These are phyloP conservation scores for Coleophoma eucalyptorum DNA, from an alignment of 2,329 filamentous ascomycete species.

Conservation along the genomic window DNA sequence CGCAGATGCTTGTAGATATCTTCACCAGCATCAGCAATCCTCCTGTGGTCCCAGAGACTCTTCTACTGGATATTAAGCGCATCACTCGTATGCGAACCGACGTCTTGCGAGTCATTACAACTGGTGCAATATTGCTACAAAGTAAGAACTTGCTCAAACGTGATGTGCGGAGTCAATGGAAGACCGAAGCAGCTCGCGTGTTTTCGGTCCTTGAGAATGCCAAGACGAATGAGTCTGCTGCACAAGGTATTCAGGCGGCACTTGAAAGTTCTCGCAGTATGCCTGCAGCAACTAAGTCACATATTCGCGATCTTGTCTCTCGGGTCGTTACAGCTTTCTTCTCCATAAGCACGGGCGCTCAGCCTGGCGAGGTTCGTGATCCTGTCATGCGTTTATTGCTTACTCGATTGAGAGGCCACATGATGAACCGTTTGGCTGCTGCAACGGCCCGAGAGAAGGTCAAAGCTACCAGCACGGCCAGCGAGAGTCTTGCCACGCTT, in stretches of 20 bases:
- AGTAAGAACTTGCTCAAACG: slow-evolving; percentile 82
- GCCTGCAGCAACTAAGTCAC: slow-evolving; percentile 57
- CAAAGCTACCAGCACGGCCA: slow-evolving; percentile 63
- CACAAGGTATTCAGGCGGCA: slow-evolving; percentile 58
- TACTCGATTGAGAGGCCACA: slow-evolving; percentile 62
- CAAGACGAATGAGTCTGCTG: slow-evolving; percentile 41
- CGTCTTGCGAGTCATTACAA: slow-evolving; percentile 64
- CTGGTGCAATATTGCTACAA: slow-evolving; percentile 71
- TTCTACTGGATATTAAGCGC: slow-evolving; percentile 64
- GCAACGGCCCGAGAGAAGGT: slow-evolving; percentile 67
- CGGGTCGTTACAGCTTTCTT: slow-evolving; percentile 42
- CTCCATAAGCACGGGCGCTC: slow-evolving; percentile 3
- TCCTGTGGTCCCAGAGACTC: slow-evolving; percentile 66
- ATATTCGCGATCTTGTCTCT: slow-evolving; percentile 53
- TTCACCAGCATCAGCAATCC: slow-evolving; percentile 63
- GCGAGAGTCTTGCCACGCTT: slow-evolving; percentile 64
- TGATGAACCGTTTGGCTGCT: slow-evolving; percentile 61
- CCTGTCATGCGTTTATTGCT: slow-evolving; percentile 63
- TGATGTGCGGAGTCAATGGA: slow-evolving; percentile 76
- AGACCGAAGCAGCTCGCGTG: slow-evolving; percentile 67
- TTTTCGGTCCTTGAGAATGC: slow-evolving; percentile 62
- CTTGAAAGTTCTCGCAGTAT: slow-evolving; percentile 61
- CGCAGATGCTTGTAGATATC: slow-evolving; percentile 70
- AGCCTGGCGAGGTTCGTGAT: slow-evolving; percentile 34
- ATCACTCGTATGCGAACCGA: slow-evolving; percentile 53